A percentile compares a stretch with the other conserved stretches of the same genome.
These are phyloP conservation scores for Eutrema salsugineum DNA, from an alignment of 441 rosid species.

Conservation along the genomic window DNA sequence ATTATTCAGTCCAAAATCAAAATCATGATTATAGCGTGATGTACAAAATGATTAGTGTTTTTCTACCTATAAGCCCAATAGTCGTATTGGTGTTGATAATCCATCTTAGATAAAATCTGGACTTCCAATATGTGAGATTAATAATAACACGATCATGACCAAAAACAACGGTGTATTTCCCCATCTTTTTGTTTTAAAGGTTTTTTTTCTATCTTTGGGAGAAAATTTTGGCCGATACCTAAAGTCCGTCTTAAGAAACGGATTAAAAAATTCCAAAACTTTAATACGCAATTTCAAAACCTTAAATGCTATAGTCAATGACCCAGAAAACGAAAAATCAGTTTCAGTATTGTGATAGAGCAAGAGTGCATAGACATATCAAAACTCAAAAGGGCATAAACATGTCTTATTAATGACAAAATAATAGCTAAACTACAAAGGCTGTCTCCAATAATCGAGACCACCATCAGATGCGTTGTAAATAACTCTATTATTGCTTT, in stretches of 20 bases:
- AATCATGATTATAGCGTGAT: neutral
- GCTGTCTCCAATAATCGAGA: conserved; percentile 14
- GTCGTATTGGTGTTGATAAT: neutral
- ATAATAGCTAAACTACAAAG: conserved; percentile 22
- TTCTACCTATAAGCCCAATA: neutral
- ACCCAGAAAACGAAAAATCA: neutral
- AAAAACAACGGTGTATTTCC: neutral
- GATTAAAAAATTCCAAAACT: neutral
- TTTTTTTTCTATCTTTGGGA: neutral
- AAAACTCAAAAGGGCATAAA: neutral
- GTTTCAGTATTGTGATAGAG: neutral
- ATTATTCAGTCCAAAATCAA: too few species aligned
- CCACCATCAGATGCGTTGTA: conserved; percentile 14
- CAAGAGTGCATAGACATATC: neutral
- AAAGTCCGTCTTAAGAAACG: neutral
- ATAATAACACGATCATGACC: neutral
- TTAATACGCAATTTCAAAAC: neutral
- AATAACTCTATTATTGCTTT: conserved; percentile 13
- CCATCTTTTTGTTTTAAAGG: neutral
- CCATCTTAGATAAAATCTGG: neutral
- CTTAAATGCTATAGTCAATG: neutral
- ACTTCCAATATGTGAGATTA: neutral
- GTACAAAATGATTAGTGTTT: neutral
- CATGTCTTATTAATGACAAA: neutral
- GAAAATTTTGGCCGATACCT: neutral